Conservation (phyloP, 371 early-diverging fungal species). For the Nematocida homosporus region DNA sequence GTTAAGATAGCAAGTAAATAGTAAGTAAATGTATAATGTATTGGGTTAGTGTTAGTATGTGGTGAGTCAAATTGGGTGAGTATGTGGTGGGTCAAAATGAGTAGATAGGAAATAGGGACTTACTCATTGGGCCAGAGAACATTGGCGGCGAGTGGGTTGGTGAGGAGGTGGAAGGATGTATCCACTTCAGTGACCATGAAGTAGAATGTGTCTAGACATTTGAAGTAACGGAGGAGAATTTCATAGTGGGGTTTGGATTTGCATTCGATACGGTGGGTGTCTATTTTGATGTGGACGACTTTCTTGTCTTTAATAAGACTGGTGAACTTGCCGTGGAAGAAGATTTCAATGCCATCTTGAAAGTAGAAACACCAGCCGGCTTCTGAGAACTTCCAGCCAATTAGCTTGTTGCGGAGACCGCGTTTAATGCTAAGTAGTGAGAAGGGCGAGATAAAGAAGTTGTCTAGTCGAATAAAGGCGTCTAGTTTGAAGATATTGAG, state of each 20-base stretch:
- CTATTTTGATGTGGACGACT: slow-evolving; percentile 42
- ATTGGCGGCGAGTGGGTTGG: slow-evolving; percentile 26
- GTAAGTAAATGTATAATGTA: background rate
- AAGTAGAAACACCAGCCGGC: slow-evolving; percentile 40
- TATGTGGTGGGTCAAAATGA: too few species aligned
- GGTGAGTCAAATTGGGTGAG: too few species aligned
- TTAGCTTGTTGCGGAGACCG: slow-evolving; percentile 19
- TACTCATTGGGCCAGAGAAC: slow-evolving; percentile 1
- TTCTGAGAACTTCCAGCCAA: slow-evolving; percentile 42
- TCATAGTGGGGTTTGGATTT: slow-evolving; percentile 14
- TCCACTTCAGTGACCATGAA: slow-evolving; percentile 42
- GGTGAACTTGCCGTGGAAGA: slow-evolving; percentile 19
- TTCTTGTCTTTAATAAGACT: slow-evolving; percentile 17
- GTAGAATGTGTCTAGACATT: slow-evolving; percentile 53
- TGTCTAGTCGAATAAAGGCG: slow-evolving; percentile 37
- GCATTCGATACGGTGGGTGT: background rate
- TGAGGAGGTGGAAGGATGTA: slow-evolving; percentile 13
- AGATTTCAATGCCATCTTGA: background rate
- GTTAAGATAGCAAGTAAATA: too few species aligned
- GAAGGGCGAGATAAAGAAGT: slow-evolving; percentile 50
- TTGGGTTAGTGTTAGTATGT: too few species aligned
- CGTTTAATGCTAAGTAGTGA: slow-evolving; percentile 53
- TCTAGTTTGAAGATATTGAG: slow-evolving; percentile 23
- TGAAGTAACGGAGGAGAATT: slow-evolving; percentile 41
- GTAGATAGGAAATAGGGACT: too few species aligned